phyloP scores from a whole-genome alignment of 2,329 filamentous ascomycete species.

The Fusarium tupiense region DNA sequence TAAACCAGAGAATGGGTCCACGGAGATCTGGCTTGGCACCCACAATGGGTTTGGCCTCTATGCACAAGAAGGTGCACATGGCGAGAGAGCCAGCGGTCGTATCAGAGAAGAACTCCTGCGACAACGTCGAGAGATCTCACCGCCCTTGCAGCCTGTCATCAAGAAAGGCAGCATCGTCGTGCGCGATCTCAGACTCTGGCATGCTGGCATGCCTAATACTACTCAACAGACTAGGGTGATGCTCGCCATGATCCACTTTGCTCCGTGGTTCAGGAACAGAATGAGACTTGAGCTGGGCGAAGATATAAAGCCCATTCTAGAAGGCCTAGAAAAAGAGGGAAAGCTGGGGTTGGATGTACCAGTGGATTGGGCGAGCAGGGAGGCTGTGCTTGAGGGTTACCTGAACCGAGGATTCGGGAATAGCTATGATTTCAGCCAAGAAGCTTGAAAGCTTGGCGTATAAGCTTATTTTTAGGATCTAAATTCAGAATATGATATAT shows the following conservation, averaged over 20 bases:
- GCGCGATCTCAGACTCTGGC: conserved; percentile 70
- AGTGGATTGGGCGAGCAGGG: conserved; percentile 57
- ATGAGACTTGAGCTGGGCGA: conserved; percentile 66
- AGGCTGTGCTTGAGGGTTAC: conserved; percentile 58
- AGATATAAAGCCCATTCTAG: conserved; percentile 58
- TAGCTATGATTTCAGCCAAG: conserved; percentile 69
- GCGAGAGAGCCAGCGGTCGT: conserved; percentile 61
- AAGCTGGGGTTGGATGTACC: conserved; percentile 58
- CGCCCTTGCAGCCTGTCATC: conserved; percentile 61
- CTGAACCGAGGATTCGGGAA: conserved; percentile 68
- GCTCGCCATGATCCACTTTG: conserved; percentile 70
- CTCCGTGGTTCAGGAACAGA: conserved; percentile 64
- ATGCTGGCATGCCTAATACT: conserved; percentile 70
- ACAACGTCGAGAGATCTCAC: conserved; percentile 48
- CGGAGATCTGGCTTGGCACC: conserved; percentile 69
- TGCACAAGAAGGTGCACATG: conserved; percentile 60
- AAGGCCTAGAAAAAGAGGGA: conserved; percentile 52
- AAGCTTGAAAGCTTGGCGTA: conserved; percentile 33
- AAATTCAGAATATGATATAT: neutral
- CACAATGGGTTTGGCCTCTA: conserved; percentile 50
- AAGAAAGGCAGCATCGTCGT: conserved; percentile 66
- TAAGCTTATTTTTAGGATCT: conserved; percentile 6
- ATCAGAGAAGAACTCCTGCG: conserved; percentile 56
- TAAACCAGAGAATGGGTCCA: conserved; percentile 63
- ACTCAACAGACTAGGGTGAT: conserved; percentile 62